These are phyloP conservation scores for Ascochyta koolunga DNA, from an alignment of 2,329 filamentous ascomycete genomes.

Conservation along the genomic window DNA sequence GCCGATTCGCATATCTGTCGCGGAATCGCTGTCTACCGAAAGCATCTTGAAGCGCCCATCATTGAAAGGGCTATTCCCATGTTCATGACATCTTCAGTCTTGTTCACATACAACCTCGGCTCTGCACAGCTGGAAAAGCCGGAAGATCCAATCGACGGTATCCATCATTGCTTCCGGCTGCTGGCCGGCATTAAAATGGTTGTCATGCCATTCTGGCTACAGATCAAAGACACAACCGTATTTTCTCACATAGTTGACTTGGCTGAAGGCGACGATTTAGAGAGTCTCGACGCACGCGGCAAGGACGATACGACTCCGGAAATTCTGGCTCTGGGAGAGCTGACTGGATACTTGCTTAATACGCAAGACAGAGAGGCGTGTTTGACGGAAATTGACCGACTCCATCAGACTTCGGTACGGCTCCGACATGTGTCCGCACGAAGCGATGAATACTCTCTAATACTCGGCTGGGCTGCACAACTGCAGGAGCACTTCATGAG, in stretches of 20 bases:
- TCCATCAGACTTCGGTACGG: conserved; percentile 29
- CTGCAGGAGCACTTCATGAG: conserved; percentile 32
- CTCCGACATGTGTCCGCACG: conserved; percentile 25
- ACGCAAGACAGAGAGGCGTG: conserved; percentile 30
- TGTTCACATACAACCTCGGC: conserved; percentile 40
- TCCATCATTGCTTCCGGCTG: conserved; percentile 40
- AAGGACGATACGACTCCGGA: conserved; percentile 25
- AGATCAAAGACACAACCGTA: conserved; percentile 25
- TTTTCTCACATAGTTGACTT: conserved; percentile 24
- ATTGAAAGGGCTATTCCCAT: conserved; percentile 32
- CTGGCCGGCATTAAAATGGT: conserved; percentile 37
- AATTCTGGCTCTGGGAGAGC: conserved; percentile 29
- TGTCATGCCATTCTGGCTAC: conserved; percentile 29
- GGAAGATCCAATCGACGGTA: conserved; percentile 34
- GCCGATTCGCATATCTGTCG: conserved; percentile 38
- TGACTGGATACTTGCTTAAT: conserved; percentile 30
- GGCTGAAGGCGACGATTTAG: conserved; percentile 13
- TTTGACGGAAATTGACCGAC: conserved; percentile 27
- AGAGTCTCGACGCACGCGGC: conserved; percentile 20
- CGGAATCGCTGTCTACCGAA: conserved; percentile 31
- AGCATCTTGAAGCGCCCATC: conserved; percentile 28
- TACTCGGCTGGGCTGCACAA: conserved; percentile 34
- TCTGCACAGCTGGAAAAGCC: conserved; percentile 34
- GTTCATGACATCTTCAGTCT: conserved; percentile 37
- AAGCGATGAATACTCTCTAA: conserved; percentile 31